Evolutionary conservation across 2,329 filamentous ascomycete species (phyloP).

Genomic region (Exophiala mesophila): DNA sequence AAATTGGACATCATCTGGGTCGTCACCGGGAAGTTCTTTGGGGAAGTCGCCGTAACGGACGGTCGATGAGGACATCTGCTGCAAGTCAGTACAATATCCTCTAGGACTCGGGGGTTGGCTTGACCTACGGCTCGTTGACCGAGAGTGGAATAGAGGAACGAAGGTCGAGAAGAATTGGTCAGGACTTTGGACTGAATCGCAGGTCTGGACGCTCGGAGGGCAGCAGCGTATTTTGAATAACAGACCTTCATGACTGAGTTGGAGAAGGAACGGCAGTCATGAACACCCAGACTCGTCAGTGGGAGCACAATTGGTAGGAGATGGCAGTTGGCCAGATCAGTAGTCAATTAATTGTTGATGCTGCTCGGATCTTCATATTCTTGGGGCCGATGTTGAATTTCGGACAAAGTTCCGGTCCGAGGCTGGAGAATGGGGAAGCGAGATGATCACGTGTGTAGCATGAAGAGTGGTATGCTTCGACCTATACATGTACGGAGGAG

Average conservation of each 20-base stretch:
- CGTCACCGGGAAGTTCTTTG: slow-evolving; percentile 62
- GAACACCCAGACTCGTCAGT: not conserved
- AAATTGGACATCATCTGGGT: slow-evolving; percentile 89
- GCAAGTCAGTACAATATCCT: slow-evolving; percentile 10
- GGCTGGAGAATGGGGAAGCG: slow-evolving; percentile 2
- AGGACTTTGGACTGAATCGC: slow-evolving; percentile 9
- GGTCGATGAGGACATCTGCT: slow-evolving; percentile 40
- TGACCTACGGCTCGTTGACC: slow-evolving; percentile 15
- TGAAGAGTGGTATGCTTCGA: too few relatives aligned
- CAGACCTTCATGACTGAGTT: slow-evolving; percentile 24
- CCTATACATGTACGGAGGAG: too few relatives aligned
- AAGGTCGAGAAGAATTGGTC: slow-evolving; percentile 9
- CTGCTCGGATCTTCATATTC: too few relatives aligned
- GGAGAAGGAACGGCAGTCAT: slow-evolving; percentile 2
- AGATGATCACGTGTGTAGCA: not conserved
- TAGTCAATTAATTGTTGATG: too few relatives aligned
- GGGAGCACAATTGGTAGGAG: too few relatives aligned
- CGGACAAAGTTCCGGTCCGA: slow-evolving; percentile 2
- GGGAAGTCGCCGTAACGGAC: slow-evolving; percentile 23
- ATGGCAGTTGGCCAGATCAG: too few relatives aligned
- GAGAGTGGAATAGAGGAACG: slow-evolving; percentile 4
- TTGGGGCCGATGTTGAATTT: slow-evolving; percentile 5
- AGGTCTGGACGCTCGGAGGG: slow-evolving; percentile 15
- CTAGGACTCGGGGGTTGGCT: too few relatives aligned
- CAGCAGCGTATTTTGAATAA: slow-evolving; percentile 24